Evolutionary conservation across 2,329 filamentous ascomycete genomes (phyloP), one percentile per base, ranked within the genome.

Genomic region (Beauveria australis): DNA sequence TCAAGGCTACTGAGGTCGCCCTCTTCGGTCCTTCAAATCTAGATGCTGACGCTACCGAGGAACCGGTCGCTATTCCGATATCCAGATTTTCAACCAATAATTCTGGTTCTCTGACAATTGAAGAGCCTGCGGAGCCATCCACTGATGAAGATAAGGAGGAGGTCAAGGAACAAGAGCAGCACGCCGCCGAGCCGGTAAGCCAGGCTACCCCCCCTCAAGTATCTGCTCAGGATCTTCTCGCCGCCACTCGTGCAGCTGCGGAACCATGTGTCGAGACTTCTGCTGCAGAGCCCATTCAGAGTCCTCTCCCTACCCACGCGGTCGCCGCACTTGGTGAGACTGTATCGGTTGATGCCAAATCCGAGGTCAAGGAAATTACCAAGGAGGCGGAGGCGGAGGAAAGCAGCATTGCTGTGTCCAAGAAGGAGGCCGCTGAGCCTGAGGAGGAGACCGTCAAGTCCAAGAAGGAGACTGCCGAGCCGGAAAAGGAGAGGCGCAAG

Each of bases 51-150:
- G n/a, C 28, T n/a, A 24, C 24, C 10, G 47, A 62, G 10, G 60
- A 62, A 9, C 30, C 60, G 7, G 30, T 58, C 6, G 48, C 37
- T 12, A 73, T 73, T 43, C 75, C 77, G 16, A 71, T 73, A 54
- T 79, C 77, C 53, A 78, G 73, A 62, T 78, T 79, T 64, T 78
- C 77, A 12, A 75, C 74, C 47, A 58, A 59, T 16, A 62, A 61
- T 41, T 57, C 59, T 5, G 41, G 12, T 26, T 61, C 59, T 2
- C 10, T 30, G 1, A 9, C 33, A 3, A 7, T 33, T 12, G 52
- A 55, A 26, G 52, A 61, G 24, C 4, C 59, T 9, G 12, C 22
- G 5, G 44, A 30, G 10, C 40, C 28, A 22, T n/a, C 53, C 5
- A 33, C 22, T 30, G 16, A 47, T 3, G 22, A 43, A 6, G 14